These are phyloP conservation scores for Dothistroma pini DNA, from an alignment of 2,329 filamentous ascomycete genomes.

Conservation along the genomic window DNA sequence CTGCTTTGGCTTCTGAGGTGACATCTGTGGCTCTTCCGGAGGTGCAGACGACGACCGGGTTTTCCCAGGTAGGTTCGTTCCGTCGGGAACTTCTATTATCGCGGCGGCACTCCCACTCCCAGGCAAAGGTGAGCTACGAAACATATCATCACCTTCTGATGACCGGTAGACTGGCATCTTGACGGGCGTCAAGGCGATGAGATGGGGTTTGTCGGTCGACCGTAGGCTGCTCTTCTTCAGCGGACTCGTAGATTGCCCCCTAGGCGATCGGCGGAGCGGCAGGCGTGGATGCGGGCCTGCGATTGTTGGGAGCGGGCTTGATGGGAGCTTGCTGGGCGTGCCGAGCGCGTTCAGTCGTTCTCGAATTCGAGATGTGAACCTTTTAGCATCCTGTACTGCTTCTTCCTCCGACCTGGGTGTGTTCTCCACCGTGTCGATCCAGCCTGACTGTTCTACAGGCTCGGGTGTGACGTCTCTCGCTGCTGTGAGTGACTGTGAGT, in stretches of 20 bases:
- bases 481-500: not conserved
- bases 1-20: slow-evolving; percentile 23
- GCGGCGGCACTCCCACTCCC: slow-evolving; percentile 6
- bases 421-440: slow-evolving; percentile 8
- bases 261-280: slow-evolving; percentile 26
- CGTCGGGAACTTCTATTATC: not conserved
- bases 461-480: slow-evolving; percentile 1
- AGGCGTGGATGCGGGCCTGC: slow-evolving; percentile 20
- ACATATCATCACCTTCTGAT: not conserved
- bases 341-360: slow-evolving; percentile 3
- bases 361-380: not conserved
- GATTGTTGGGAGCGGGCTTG: slow-evolving; percentile 21
- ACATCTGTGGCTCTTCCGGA: slow-evolving; percentile 32
- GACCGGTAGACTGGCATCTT: slow-evolving; percentile 16
- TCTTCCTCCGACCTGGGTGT: slow-evolving; percentile 5
- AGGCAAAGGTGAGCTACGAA: slow-evolving; percentile 12
- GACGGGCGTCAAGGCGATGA: slow-evolving; percentile 31
- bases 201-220: slow-evolving; percentile 19
- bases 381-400: not conserved
- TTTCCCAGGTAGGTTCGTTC: slow-evolving; percentile 7
- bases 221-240: slow-evolving; percentile 22
- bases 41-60: slow-evolving; percentile 32
- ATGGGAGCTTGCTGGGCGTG: slow-evolving; percentile 11
- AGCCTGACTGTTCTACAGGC: not conserved
- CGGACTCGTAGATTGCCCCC: slow-evolving; percentile 30